Conservation (phyloP, 2,329 filamentous ascomycete genomes). For the Trichoderma koningiopsis region DNA sequence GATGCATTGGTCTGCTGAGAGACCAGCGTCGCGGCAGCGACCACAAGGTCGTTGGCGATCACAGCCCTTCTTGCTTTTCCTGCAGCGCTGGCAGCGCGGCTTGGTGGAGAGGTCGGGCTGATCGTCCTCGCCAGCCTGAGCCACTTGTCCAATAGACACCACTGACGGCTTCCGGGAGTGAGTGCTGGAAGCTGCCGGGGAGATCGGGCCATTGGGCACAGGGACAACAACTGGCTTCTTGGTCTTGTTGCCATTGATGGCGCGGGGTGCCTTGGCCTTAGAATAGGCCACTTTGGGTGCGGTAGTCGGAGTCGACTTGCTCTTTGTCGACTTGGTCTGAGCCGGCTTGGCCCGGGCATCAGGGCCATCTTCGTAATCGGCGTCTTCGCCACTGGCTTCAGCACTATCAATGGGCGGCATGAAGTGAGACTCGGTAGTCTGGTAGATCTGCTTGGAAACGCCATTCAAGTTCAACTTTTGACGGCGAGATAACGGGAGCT, state of each 20-base stretch:
- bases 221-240: constrained; percentile 52
- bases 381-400: constrained; percentile 41
- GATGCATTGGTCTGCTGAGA: constrained; percentile 89
- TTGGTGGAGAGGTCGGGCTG: constrained; percentile 92
- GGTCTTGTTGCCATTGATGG: constrained; percentile 44
- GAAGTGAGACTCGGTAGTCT: constrained; percentile 57
- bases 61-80: constrained; percentile 99
- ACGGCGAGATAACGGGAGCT: constrained; percentile 60
- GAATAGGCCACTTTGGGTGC: constrained; percentile 37
- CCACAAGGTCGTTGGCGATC: constrained; percentile 95
- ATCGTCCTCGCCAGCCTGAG: constrained; percentile 73
- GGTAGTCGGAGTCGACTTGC: constrained; percentile 40
- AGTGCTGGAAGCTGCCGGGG: constrained; percentile 64
- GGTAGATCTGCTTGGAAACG: constrained; percentile 50
- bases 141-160: constrained; percentile 55
- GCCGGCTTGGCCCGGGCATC: constrained; percentile 46
- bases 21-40: constrained; percentile 92
- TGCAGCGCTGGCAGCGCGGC: constrained; percentile 94
- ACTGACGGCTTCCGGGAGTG: constrained; percentile 76
- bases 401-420: constrained; percentile 54
- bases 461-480: constrained; percentile 56
- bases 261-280: constrained; percentile 51
- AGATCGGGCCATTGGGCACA: constrained; percentile 54
- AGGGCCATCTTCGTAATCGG: constrained; percentile 40
- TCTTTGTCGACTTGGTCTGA: constrained; percentile 45